Base-by-base conservation (phyloP, 2,329 filamentous ascomycete genomes). In the Pezicula neosporulosa region DNA sequence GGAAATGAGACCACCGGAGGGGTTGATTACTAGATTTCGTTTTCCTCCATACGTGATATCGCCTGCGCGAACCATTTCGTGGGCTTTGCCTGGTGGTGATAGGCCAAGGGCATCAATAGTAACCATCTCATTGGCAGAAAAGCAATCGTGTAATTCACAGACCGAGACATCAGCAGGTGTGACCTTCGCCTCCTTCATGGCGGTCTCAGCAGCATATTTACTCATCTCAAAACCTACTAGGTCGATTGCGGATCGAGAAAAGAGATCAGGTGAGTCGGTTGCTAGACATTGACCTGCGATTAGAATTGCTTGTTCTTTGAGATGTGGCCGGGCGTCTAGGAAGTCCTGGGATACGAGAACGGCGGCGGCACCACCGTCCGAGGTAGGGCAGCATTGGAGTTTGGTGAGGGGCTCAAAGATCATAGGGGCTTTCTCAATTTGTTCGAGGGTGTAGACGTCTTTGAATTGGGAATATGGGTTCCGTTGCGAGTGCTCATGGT, bases 401-500 rank as follows among this genome's bases (percentile, higher is more conserved):
- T 97, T 97, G 52, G 94, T 97, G 50, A 97, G 80, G 15, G 93
- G 93, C 58, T 83, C 83, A 72, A 90, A 85, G 70, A 97, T 89
- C 79, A 84, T 88, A 53, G 89, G 77, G 0, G 89, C 75, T 36
- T 86, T 76, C 66, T 90, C 71, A 67, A 97, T 78, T 71, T 97
- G 86, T 30, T 96, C 89, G 38, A 86, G 82, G 0, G 88, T 89
- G 76, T 97, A 97, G 67, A 93, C 89, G 65, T 95, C 83, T 65
- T 87, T 87, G 78, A 99, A 97, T 72, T 97, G 93, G n/a, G 90
- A 93, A 78, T 99, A 99, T 9, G 93, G 93, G 77, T 97, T 97
- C 60, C 87, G 83, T 69, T 87, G 87, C 19, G 86, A 92, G 79
- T 99, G 94, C 56, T 85, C 85, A 72, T 97, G 93, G 77, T 96